phyloP scores from a whole-genome alignment of 2,329 filamentous ascomycete species.

The Fusarium zealandicum region DNA sequence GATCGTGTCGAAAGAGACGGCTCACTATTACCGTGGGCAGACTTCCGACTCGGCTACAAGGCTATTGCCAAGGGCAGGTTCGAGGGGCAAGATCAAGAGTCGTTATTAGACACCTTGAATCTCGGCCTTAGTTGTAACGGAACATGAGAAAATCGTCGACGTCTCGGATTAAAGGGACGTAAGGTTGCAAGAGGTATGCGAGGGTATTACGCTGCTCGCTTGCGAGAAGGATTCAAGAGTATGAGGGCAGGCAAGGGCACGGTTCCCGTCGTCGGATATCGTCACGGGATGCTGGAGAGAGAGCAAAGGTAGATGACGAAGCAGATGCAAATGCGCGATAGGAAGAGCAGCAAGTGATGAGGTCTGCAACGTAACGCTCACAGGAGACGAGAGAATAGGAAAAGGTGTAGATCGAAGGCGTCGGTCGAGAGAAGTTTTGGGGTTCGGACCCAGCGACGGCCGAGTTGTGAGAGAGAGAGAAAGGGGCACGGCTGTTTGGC shows the following conservation, averaged over 20 bases:
- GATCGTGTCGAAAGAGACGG: conserved; percentile 49
- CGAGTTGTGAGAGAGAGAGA: conserved; percentile 40
- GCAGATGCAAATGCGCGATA: conserved; percentile 41
- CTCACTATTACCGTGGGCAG: conserved; percentile 58
- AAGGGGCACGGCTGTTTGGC: conserved; percentile 44
- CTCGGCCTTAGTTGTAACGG: conserved; percentile 41
- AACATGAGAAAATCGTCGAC: conserved; percentile 44
- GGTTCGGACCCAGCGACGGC: conserved; percentile 36
- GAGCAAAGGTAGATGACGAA: conserved; percentile 37
- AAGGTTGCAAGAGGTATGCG: conserved; percentile 24
- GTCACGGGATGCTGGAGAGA: conserved; percentile 39
- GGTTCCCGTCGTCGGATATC: conserved; percentile 38
- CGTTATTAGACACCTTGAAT: conserved; percentile 45
- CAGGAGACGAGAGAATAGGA: conserved; percentile 33
- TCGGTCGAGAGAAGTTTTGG: conserved; percentile 26
- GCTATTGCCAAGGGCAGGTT: conserved; percentile 26
- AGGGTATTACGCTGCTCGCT: conserved; percentile 42
- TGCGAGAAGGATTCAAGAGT: conserved; percentile 26
- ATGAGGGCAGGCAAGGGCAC: conserved; percentile 31
- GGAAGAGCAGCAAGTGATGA: conserved; percentile 38
- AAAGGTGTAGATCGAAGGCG: conserved; percentile 29
- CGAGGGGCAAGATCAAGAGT: conserved; percentile 42
- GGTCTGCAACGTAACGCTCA: conserved; percentile 43
- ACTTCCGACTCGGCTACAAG: conserved; percentile 38
- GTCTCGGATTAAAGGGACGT: conserved; percentile 30